These are phyloP conservation scores for Komagataella ulmi DNA, from an alignment of 805 yeast genomes.

Conservation along the genomic window DNA sequence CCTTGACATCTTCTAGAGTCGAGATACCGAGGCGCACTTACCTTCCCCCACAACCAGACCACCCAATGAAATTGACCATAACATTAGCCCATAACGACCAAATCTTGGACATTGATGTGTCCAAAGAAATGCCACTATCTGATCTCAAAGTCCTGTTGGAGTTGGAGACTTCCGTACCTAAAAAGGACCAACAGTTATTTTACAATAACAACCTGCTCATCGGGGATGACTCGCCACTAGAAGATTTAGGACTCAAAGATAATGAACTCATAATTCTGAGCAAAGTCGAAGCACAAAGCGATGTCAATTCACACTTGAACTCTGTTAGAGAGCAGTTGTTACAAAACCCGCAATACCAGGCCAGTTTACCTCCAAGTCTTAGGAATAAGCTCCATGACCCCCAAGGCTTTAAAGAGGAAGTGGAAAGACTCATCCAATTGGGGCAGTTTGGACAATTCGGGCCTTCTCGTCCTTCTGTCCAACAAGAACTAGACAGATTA, in stretches of 20 bases:
- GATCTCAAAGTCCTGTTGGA: slow-evolving; percentile 68
- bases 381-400: slow-evolving; percentile 33
- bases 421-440: slow-evolving; percentile 20
- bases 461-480: slow-evolving; percentile 1
- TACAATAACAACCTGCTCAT: slow-evolving; percentile 30
- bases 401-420: slow-evolving; percentile 26
- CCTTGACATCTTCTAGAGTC: background rate
- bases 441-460: slow-evolving; percentile 10
- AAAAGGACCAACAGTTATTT: slow-evolving; percentile 31
- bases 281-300: slow-evolving; percentile 12
- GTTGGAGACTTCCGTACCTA: slow-evolving; percentile 47
- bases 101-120: slow-evolving; percentile 45
- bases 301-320: slow-evolving; percentile 26
- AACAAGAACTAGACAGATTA: slow-evolving; percentile 32
- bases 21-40: background rate
- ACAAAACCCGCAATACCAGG: slow-evolving; percentile 24
- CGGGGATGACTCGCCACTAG: slow-evolving; percentile 23
- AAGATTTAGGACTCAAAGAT: slow-evolving; percentile 33
- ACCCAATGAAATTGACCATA: slow-evolving; percentile 35
- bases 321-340: slow-evolving; percentile 33
- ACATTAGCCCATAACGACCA: slow-evolving; percentile 35
- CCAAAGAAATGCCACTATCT: slow-evolving; percentile 44
- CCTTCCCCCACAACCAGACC: background rate
- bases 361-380: slow-evolving; percentile 30
- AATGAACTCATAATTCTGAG: slow-evolving; percentile 43